These are phyloP conservation scores for Biancaea sappan DNA, from an alignment of 306 rosid species.

Conservation along the genomic window DNA sequence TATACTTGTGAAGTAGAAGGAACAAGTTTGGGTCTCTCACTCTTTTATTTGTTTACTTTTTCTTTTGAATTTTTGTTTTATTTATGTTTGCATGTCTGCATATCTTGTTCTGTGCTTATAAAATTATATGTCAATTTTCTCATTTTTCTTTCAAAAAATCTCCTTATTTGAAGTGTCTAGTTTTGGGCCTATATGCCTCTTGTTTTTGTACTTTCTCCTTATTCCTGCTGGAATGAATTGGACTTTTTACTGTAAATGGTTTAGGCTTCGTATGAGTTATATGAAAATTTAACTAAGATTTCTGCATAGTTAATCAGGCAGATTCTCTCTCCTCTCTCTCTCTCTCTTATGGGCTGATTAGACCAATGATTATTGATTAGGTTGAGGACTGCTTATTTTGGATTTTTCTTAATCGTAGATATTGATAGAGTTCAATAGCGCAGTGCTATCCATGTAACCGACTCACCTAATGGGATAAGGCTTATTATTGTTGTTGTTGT, in stretches of 20 bases:
- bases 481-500: no score
- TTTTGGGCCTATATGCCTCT: slow-evolving; percentile 23
- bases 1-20: neutral
- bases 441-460: no score
- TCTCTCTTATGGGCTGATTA: neutral
- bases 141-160: neutral
- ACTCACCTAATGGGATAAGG: no score
- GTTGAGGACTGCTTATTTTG: neutral
- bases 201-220: slow-evolving; percentile 5
- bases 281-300: neutral
- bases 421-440: no score
- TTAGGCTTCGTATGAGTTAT: slow-evolving; percentile 11
- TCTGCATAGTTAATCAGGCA: neutral
- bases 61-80: neutral
- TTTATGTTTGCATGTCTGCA: slow-evolving; percentile 6
- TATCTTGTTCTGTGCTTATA: neutral
- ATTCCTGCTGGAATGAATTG: neutral
- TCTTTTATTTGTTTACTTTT: neutral
- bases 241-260: slow-evolving; percentile 17
- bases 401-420: neutral
- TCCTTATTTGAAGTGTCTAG: slow-evolving; percentile 5
- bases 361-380: slow-evolving; percentile 11
- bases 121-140: neutral
- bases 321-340: neutral
- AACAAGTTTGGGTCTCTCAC: neutral